Evolutionary conservation across 805 yeast genomes (phyloP).

Genomic region (Maudiozyma turicensis): DNA sequence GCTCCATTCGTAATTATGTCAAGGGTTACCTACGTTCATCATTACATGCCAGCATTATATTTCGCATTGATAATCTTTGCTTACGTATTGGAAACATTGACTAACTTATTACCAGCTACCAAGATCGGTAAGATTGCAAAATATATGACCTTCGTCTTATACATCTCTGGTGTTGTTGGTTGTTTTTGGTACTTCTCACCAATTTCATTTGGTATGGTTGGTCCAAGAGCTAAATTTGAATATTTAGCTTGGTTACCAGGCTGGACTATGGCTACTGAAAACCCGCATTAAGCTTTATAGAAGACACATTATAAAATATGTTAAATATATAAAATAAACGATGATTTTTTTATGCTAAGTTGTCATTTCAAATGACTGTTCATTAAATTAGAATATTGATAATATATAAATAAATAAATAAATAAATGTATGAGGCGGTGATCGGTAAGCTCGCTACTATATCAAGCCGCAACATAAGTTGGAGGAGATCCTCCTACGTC

Average conservation of each 20-base stretch:
- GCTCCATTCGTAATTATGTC: conserved; percentile 74
- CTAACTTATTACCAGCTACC: conserved; percentile 25
- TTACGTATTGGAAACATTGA: conserved; percentile 41
- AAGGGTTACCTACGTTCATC: conserved; percentile 80
- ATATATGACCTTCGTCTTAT: conserved; percentile 30
- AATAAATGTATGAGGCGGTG: not conserved
- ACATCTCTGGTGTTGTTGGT: conserved; percentile 37
- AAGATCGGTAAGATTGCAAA: conserved; percentile 21
- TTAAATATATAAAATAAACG: not conserved
- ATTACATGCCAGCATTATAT: conserved; percentile 75
- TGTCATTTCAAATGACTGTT: no score
- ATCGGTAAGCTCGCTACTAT: not conserved
- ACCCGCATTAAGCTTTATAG: not conserved
- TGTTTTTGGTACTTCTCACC: conserved; percentile 54
- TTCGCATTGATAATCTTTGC: conserved; percentile 55
- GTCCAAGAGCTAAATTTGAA: conserved; percentile 32
- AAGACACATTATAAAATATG: not conserved
- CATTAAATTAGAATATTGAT: not conserved
- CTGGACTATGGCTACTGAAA: conserved; percentile 35
- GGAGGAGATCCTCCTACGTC: not conserved
- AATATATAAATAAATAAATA: not conserved
- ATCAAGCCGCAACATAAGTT: not conserved
- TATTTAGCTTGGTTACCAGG: conserved; percentile 40
- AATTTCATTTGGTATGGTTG: conserved; percentile 58
- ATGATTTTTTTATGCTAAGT: not conserved